Evolutionary conservation across 805 yeast species (phyloP).

Genomic region (Candida vartiovaarae): DNA sequence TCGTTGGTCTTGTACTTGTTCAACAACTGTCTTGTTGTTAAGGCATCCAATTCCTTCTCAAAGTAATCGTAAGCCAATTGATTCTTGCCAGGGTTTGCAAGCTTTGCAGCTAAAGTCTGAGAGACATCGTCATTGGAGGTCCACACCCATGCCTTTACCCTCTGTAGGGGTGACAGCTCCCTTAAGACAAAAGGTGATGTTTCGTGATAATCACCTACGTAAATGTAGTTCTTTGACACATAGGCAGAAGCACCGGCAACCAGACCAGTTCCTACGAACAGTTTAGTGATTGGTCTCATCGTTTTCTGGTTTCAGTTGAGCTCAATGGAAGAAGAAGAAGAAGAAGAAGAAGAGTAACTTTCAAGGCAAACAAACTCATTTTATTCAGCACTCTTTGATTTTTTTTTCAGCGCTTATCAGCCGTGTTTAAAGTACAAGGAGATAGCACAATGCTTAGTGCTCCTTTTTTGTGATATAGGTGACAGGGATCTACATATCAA

Average conservation of each 20-base stretch:
- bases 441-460: too few species aligned
- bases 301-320: background rate
- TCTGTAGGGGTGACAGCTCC: background rate
- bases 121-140: conserved; percentile 10
- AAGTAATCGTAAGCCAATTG: conserved; percentile 14
- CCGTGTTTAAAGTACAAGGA: too few species aligned
- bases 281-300: conserved; percentile 1
- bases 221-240: conserved; percentile 9
- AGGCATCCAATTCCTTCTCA: conserved; percentile 14
- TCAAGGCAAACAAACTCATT: too few species aligned
- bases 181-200: conserved; percentile 8
- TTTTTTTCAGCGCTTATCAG: too few species aligned
- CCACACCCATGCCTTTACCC: conserved; percentile 2
- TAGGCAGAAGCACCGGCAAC: conserved; percentile 7
- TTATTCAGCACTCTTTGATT: background rate
- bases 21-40: conserved; percentile 11
- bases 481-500: too few species aligned
- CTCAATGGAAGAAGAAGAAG: background rate
- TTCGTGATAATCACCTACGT: conserved; percentile 14
- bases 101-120: conserved; percentile 3
- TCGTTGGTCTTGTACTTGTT: conserved; percentile 16
- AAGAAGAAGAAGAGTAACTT: too few species aligned
- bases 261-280: conserved; percentile 1
- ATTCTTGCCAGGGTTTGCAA: conserved; percentile 13
- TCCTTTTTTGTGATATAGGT: too few species aligned